phyloP scores from a whole-genome alignment of 2,329 filamentous ascomycete species.

The Ophiostoma pallidulum region DNA sequence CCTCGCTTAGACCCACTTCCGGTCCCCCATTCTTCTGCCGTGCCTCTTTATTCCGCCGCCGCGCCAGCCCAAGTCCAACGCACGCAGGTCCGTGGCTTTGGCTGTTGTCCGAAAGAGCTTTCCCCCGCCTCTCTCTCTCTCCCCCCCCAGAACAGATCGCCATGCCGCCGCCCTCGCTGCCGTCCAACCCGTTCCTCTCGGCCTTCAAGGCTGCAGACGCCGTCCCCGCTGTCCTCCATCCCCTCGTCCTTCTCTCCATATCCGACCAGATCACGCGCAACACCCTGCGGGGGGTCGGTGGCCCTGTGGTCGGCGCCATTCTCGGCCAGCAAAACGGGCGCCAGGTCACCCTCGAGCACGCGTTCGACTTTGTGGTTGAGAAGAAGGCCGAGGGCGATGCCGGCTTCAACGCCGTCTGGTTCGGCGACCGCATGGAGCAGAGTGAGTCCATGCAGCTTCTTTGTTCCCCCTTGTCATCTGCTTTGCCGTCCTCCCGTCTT shows the following conservation, averaged over 20 bases:
- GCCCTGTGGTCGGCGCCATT: constrained; percentile 77
- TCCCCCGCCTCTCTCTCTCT: too few relatives aligned
- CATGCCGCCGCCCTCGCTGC: too few relatives aligned
- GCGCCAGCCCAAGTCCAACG: too few relatives aligned
- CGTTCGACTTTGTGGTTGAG: constrained; percentile 67
- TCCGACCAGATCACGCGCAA: constrained; percentile 95
- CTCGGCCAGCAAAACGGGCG: constrained; percentile 86
- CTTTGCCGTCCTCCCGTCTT: too few relatives aligned
- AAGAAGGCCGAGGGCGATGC: constrained; percentile 44
- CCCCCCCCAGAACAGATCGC: too few relatives aligned
- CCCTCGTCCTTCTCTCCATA: constrained; percentile 88
- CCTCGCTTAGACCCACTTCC: too few relatives aligned
- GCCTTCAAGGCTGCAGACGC: constrained; percentile 61
- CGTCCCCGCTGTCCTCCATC: constrained; percentile 77
- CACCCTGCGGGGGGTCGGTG: constrained; percentile 62
- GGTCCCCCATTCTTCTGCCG: too few relatives aligned
- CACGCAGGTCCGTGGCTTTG: too few relatives aligned
- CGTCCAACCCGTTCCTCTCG: constrained; percentile 55
- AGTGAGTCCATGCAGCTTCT: constrained; percentile 47
- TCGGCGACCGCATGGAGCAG: constrained; percentile 68
- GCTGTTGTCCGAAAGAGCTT: too few relatives aligned
- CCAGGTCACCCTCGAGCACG: constrained; percentile 84
- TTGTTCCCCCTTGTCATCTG: too few relatives aligned
- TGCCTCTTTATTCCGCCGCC: too few relatives aligned
- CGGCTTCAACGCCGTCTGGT: constrained; percentile 61